These are phyloP conservation scores for Adansonia digitata DNA, from an alignment of 345 rosid species.

Conservation along the genomic window DNA sequence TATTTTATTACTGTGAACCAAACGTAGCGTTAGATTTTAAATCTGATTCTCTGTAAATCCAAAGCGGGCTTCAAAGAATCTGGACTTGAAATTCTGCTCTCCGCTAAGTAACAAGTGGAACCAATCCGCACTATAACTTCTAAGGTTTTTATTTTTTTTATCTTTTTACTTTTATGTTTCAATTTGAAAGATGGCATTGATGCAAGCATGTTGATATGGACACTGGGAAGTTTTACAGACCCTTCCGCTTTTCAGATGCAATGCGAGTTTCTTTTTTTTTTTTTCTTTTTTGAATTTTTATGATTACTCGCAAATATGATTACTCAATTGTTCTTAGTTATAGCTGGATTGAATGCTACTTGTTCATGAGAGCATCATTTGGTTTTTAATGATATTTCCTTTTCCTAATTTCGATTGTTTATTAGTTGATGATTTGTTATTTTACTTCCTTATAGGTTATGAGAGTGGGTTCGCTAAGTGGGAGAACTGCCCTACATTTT, in stretches of 20 bases:
- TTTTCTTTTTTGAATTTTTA: not conserved
- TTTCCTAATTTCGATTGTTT: not conserved
- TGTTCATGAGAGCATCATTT: not conserved
- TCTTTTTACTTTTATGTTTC: constrained; percentile 7
- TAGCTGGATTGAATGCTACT: not conserved
- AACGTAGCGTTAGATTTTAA: not conserved
- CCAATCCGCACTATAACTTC: constrained; percentile 4
- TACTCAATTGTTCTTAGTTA: not conserved
- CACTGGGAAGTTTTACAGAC: constrained; percentile 99
- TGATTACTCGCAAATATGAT: not conserved
- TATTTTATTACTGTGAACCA: no score
- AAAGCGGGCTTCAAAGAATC: not conserved
- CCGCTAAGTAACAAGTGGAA: not conserved
- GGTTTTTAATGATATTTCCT: not conserved
- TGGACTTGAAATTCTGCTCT: not conserved
- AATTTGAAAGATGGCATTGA: constrained; percentile 73
- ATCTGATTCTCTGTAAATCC: not conserved
- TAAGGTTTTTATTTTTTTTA: no score
- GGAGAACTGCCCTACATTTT: constrained; percentile 88
- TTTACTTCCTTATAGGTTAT: constrained; percentile 47
- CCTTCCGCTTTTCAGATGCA: constrained; percentile 85
- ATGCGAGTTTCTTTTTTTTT: constrained; percentile 44
- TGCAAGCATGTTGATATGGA: constrained; percentile 99
- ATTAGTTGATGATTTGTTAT: not conserved
- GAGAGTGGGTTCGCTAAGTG: constrained; percentile 92